Evolutionary conservation across 208 protist species (phyloP).

Genomic region (Tritrichomonas musculus): DNA sequence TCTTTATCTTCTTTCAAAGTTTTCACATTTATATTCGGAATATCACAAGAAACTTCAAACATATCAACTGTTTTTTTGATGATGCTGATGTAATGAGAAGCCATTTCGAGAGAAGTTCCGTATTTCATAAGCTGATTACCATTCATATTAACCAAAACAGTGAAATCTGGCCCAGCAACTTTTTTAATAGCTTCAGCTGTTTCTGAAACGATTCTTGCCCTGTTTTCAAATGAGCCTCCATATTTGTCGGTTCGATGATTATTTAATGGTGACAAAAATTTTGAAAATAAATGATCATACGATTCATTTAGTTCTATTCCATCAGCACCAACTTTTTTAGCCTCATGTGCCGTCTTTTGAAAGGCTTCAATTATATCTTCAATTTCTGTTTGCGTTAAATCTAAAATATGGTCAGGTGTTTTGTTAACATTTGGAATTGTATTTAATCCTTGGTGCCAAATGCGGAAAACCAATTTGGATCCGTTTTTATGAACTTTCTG

Average conservation of each 20-base stretch:
- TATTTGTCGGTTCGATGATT: background rate
- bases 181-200: background rate
- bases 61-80: too few species aligned
- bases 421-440: background rate
- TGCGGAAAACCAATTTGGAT: background rate
- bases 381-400: background rate
- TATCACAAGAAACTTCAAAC: too few species aligned
- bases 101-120: background rate
- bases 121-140: background rate
- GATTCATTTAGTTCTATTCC: background rate
- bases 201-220: background rate
- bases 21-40: too few species aligned
- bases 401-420: background rate
- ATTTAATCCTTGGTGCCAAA: background rate
- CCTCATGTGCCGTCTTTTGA: background rate
- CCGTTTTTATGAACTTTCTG: background rate
- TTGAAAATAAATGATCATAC: background rate
- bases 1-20: too few species aligned
- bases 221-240: slow-evolving; percentile 6
- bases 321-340: background rate
- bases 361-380: background rate
- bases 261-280: background rate
- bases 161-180: background rate
- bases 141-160: background rate
- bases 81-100: too few species aligned